A percentile compares a stretch with the other conserved stretches of the same genome.
These are phyloP conservation scores for Phycomyces blakesleeanus DNA, from an alignment of 192 early-diverging fungal species.

Conservation along the genomic window DNA sequence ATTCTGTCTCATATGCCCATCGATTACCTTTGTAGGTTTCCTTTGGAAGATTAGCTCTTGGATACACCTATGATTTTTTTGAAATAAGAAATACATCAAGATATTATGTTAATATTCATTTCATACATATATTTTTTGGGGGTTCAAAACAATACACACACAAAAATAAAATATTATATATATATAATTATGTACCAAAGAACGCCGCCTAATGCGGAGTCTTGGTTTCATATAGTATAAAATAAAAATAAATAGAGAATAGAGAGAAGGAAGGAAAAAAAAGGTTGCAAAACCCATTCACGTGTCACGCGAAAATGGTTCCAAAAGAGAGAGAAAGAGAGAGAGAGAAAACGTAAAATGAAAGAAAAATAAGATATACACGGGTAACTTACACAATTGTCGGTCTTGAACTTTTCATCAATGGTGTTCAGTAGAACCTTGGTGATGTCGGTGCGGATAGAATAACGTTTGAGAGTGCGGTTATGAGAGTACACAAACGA, in stretches of 20 bases:
- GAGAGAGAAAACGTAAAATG: too few relatives aligned
- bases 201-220: neutral
- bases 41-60: constrained; percentile 64
- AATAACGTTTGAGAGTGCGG: constrained; percentile 55
- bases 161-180: too few relatives aligned
- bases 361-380: too few relatives aligned
- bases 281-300: neutral
- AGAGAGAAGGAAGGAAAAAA: too few relatives aligned
- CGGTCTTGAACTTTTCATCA: constrained; percentile 55
- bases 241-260: too few relatives aligned
- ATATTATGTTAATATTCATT: too few relatives aligned
- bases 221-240: neutral
- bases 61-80: constrained; percentile 64
- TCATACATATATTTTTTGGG: too few relatives aligned
- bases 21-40: constrained; percentile 74
- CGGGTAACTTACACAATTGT: constrained; percentile 66
- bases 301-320: neutral
- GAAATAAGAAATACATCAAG: too few relatives aligned
- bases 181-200: too few relatives aligned
- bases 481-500: constrained; percentile 66
- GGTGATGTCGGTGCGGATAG: constrained; percentile 74
- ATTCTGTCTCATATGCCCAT: constrained; percentile 81
- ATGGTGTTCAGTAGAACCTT: constrained; percentile 43
- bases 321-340: too few relatives aligned
- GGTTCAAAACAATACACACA: too few relatives aligned